phyloP scores from a whole-genome alignment of 306 rosid genomes.

The Echinosophora koreensis region DNA sequence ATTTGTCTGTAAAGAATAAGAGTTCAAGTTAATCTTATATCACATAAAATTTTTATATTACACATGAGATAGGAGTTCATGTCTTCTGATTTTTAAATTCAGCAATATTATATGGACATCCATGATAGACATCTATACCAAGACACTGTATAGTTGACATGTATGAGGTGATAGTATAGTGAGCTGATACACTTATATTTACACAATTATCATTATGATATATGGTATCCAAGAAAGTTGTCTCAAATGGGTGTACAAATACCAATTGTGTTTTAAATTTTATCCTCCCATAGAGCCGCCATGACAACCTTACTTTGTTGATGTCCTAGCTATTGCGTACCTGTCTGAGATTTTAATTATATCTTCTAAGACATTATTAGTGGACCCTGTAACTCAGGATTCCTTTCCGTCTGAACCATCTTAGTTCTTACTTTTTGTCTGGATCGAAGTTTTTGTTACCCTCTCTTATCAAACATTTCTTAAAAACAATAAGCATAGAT shows the following conservation, averaged over 20 bases:
- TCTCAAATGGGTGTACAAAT: too few species aligned
- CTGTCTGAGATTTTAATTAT: constrained; percentile 5
- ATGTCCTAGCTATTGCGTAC: constrained; percentile 7
- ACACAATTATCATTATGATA: too few species aligned
- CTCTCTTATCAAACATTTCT: constrained; percentile 13
- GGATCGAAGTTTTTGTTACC: constrained; percentile 9
- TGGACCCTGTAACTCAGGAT: constrained; percentile 35
- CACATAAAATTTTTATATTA: neutral
- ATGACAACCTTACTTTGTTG: neutral
- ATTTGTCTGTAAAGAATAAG: too few species aligned
- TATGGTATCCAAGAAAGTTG: too few species aligned
- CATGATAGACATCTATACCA: too few species aligned
- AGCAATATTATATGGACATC: too few species aligned
- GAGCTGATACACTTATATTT: too few species aligned
- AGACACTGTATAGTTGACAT: too few species aligned
- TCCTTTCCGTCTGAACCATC: neutral
- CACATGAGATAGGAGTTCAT: neutral
- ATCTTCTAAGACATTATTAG: constrained; percentile 21
- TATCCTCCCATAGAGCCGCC: neutral
- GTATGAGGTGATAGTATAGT: too few species aligned
- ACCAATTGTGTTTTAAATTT: too few species aligned
- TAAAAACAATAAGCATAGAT: neutral
- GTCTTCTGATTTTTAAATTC: neutral
- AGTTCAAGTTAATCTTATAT: neutral
- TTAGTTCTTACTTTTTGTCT: constrained; percentile 9